These are phyloP conservation scores for Xylaria sp. DNA, from an alignment of 2,329 filamentous ascomycete species.

Conservation along the genomic window DNA sequence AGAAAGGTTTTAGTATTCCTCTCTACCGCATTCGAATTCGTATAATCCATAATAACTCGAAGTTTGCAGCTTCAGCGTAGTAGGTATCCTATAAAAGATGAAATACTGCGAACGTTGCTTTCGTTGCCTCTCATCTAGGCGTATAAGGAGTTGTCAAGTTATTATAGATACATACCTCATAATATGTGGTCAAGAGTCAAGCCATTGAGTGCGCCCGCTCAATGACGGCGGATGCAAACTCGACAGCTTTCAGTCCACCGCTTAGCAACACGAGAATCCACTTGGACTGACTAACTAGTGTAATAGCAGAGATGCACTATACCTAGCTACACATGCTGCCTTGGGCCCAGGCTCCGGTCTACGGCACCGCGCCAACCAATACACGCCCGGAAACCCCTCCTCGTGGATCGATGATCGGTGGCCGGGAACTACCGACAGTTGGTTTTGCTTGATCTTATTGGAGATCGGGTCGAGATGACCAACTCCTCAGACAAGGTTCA, in stretches of 20 bases:
- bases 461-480: not conserved
- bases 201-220: no score
- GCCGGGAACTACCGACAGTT: conserved; percentile 8
- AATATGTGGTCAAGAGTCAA: no score
- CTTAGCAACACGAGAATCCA: not conserved
- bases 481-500: not conserved
- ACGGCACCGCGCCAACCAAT: conserved; percentile 1
- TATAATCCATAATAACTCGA: no score
- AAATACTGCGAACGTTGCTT: no score
- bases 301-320: not conserved
- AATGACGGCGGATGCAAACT: not conserved
- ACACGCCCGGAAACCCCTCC: conserved; percentile 1
- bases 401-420: conserved; percentile 13
- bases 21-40: no score
- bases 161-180: no score
- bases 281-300: not conserved
- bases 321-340: not conserved
- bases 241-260: not conserved
- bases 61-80: no score
- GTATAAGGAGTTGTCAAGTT: no score
- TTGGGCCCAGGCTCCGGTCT: not conserved
- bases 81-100: no score
- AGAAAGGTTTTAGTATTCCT: no score
- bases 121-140: no score
- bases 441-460: not conserved